Base-by-base conservation (phyloP, 805 yeast genomes). In the Zygoascus bituminiphila region DNA sequence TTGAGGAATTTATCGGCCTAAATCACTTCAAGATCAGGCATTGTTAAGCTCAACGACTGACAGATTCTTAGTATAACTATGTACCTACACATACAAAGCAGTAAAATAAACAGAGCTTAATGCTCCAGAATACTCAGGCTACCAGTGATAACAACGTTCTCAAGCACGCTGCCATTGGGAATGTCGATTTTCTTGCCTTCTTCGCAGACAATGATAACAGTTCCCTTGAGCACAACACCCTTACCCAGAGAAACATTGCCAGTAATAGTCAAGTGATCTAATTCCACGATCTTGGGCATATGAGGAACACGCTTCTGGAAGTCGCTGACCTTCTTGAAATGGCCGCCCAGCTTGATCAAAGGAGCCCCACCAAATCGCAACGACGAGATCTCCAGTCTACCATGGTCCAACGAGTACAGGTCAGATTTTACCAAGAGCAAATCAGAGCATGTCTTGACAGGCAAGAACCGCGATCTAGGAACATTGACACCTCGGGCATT, bases 401-500 rank as follows among this genome's bases (percentile, higher is more conserved):
- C 98, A 63, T 88, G 97, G 65, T 84, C 86, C 66, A 93, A 75
- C 63, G 75, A 78, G 75, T 91, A 93, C 63, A 93, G 76, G 67
- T 93, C 98, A 8, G 97, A 88, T 71, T 93, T 93, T 56, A 93
- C 98, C 62, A 93, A 77, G 60, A 93, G 73, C 69, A 93, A 73
- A 68, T 93, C 98, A 5, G 97, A 88, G 68, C 93, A 88, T 17
- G 98, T 93, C 76, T 93, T 93, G 60, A 93, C 98, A 14, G 98
- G 98, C 72, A 93, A 77, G 78, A 93, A 93, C 66, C 98, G 82
- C 38, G 96, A 79, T 74, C 98, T 87, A 70, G 98, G 98, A 35
- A 93, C 98, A 61, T 88, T 95, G 59, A 93, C 94, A 71, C 98
- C 98, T 62, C 88, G 96, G 25, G 97, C 96, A 60, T 87, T 85